These are phyloP conservation scores for Leccinum barrowsii DNA, from an alignment of 768 basidiomycete species.

Conservation along the genomic window DNA sequence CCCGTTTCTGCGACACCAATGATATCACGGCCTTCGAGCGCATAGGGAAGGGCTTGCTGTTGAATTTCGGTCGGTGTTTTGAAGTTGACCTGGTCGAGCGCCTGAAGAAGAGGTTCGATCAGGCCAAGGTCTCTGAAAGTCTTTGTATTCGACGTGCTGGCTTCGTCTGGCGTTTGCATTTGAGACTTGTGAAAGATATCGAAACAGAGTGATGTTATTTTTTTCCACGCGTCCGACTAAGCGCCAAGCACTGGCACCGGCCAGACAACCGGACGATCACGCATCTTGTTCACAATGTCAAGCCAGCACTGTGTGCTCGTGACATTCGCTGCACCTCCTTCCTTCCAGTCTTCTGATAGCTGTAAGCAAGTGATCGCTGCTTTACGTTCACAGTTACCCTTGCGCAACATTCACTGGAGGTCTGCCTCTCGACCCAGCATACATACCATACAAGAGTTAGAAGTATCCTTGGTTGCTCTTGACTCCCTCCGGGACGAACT, in stretches of 20 bases:
- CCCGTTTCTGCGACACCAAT: slow-evolving; percentile 99
- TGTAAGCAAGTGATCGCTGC: slow-evolving; percentile 70
- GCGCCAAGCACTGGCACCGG: not conserved
- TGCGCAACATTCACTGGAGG: slow-evolving; percentile 94
- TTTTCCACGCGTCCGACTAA: slow-evolving; percentile 14
- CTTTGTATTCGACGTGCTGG: slow-evolving; percentile 40
- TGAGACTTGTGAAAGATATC: not conserved
- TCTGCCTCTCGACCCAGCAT: slow-evolving; percentile 64
- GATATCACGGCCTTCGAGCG: slow-evolving; percentile 88
- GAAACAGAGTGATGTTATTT: not conserved
- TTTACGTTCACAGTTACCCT: slow-evolving; percentile 69
- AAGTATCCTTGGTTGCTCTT: slow-evolving; percentile 66
- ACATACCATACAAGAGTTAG: slow-evolving; percentile 87
- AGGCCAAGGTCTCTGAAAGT: slow-evolving; percentile 85
- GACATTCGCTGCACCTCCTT: slow-evolving; percentile 62
- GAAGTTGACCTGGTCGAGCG: slow-evolving; percentile 78
- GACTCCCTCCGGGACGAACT: slow-evolving; percentile 70
- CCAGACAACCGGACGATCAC: not conserved
- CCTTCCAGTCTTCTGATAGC: slow-evolving; percentile 64
- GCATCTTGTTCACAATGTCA: slow-evolving; percentile 26
- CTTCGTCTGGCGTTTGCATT: slow-evolving; percentile 68
- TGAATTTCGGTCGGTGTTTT: slow-evolving; percentile 92
- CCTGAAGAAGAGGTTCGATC: slow-evolving; percentile 84
- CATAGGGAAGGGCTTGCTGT: slow-evolving; percentile 76
- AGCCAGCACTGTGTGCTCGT: slow-evolving; percentile 52